phyloP scores from a whole-genome alignment of 768 basidiomycete genomes.

The Ramaria sp. region DNA sequence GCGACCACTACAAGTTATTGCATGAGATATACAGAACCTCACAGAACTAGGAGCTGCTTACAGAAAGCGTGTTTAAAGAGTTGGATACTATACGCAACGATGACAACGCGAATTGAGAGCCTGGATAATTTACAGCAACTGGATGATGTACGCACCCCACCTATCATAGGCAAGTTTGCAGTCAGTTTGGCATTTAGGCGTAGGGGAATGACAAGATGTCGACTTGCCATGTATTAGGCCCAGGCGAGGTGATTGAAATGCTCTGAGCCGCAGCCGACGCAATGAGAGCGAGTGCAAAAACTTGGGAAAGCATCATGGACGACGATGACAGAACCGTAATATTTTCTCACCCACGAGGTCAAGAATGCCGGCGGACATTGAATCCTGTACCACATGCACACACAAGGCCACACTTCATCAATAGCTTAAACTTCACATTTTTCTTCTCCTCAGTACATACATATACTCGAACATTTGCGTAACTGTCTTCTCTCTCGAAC shows the following conservation, averaged over 20 bases:
- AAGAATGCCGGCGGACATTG: not conserved
- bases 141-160: slow-evolving; percentile 1
- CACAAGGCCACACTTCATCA: not conserved
- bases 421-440: not conserved
- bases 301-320: slow-evolving; percentile 1
- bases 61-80: not conserved
- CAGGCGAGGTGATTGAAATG: not conserved
- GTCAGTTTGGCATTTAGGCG: not conserved
- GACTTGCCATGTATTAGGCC: not conserved
- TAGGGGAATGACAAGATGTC: not conserved
- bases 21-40: not conserved
- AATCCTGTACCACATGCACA: not conserved
- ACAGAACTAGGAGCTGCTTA: not conserved
- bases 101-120: too few species aligned
- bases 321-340: not conserved
- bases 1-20: not conserved
- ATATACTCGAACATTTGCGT: not conserved
- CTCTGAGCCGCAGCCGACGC: not conserved
- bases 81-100: not conserved
- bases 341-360: not conserved
- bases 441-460: not conserved
- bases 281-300: slow-evolving; percentile 3
- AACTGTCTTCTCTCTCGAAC: not conserved
- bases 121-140: too few species aligned
- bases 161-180: not conserved